Conservation (phyloP, 192 early-diverging fungal species). For the Gigaspora rosea region DNA sequence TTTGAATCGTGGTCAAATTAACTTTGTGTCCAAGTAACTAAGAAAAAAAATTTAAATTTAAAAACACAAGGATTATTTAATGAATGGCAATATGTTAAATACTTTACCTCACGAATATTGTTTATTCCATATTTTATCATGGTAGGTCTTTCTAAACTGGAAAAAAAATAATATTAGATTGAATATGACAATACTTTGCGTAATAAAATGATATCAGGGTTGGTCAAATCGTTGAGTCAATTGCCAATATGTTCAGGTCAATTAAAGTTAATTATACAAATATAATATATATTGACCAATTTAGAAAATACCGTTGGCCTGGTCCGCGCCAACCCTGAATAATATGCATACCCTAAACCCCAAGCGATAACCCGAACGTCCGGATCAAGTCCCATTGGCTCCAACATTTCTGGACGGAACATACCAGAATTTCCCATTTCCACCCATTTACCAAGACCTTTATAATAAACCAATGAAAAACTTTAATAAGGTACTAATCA, state of each 20-base stretch:
- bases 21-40: constrained; percentile 90
- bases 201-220: no score
- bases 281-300: no score
- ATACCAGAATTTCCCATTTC: constrained; percentile 99
- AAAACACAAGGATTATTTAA: neutral
- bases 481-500: constrained; percentile 16
- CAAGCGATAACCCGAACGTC: constrained; percentile 97
- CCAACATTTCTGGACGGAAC: constrained; percentile 99
- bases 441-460: constrained; percentile 82
- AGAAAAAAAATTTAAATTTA: neutral
- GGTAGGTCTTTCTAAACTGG: constrained; percentile 89
- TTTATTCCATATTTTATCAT: constrained; percentile 97
- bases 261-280: no score
- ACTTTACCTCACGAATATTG: constrained; percentile 83
- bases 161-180: no score
- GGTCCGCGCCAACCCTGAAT: no score
- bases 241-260: no score
- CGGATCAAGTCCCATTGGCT: constrained; percentile 90
- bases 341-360: constrained; percentile 64
- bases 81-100: neutral
- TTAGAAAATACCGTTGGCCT: no score
- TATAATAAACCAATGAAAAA: neutral
- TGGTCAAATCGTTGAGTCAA: no score
- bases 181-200: no score
- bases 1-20: constrained; percentile 85